phyloP scores from a whole-genome alignment of 179 eudicot species.

The Sideroxylon spinosum region DNA sequence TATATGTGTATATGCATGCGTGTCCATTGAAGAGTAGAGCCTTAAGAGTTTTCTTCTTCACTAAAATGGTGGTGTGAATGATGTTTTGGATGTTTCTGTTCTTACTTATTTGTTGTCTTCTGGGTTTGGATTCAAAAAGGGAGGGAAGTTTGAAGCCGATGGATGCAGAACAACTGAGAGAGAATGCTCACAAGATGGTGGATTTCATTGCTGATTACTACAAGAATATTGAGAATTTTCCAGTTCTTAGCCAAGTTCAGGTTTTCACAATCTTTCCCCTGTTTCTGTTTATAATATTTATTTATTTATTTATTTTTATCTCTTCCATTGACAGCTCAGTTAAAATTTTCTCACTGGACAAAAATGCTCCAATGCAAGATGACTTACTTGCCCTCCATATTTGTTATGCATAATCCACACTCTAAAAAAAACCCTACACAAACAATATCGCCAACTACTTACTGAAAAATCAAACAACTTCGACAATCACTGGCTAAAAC shows the following conservation, averaged over 20 bases:
- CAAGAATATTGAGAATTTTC: constrained; percentile 67
- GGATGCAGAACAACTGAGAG: constrained; percentile 84
- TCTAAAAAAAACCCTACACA: too few relatives aligned
- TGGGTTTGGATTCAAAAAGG: constrained; percentile 19
- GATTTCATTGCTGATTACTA: constrained; percentile 97
- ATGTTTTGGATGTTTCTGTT: not conserved
- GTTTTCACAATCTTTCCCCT: constrained; percentile 26
- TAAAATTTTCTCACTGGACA: too few relatives aligned
- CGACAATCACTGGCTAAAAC: too few relatives aligned
- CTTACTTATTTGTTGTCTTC: not conserved
- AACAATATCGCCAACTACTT: too few relatives aligned
- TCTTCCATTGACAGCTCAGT: too few relatives aligned
- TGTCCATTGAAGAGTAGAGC: not conserved
- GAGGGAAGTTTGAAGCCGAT: constrained; percentile 68
- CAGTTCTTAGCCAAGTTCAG: constrained; percentile 99
- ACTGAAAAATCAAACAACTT: too few relatives aligned
- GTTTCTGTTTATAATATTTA: not conserved
- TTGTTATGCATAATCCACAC: too few relatives aligned
- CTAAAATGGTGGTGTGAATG: not conserved
- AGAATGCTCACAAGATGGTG: constrained; percentile 81
- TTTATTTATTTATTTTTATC: not conserved
- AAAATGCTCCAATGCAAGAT: too few relatives aligned
- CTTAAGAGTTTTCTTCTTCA: not conserved
- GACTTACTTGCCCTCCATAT: too few relatives aligned
- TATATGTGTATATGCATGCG: not conserved